Percentiles rank a stretch among this genome's conserved stretches.
phyloP scores from a whole-genome alignment of 352 stramenopile species.

The Elongisporangium prolatum region DNA sequence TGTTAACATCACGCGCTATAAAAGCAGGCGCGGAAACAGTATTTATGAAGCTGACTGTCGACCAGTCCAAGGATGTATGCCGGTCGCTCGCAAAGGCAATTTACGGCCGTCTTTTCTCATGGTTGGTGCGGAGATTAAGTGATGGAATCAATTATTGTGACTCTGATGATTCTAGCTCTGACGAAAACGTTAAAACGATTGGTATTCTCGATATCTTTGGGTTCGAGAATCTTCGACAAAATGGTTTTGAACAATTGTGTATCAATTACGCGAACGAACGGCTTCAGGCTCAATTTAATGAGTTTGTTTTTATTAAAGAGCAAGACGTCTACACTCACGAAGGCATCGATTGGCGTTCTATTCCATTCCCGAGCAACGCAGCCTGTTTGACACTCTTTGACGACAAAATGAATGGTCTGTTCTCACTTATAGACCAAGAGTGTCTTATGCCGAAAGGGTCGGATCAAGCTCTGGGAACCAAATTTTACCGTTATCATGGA shows the following conservation, averaged over 20 bases:
- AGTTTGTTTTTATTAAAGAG: slow-evolving; percentile 86
- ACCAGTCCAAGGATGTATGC: slow-evolving; percentile 84
- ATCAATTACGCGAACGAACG: slow-evolving; percentile 88
- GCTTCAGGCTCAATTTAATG: slow-evolving; percentile 85
- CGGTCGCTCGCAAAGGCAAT: slow-evolving; percentile 95
- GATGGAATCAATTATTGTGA: slow-evolving; percentile 78
- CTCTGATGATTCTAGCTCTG: slow-evolving; percentile 26
- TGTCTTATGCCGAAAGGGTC: slow-evolving; percentile 82
- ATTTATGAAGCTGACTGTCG: slow-evolving; percentile 62
- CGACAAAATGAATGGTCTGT: slow-evolving; percentile 72
- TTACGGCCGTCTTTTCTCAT: slow-evolving; percentile 95
- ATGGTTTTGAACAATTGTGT: slow-evolving; percentile 85
- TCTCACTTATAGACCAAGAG: slow-evolving; percentile 80
- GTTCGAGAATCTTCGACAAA: slow-evolving; percentile 79
- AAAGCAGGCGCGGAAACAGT: slow-evolving; percentile 90
- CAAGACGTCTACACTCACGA: slow-evolving; percentile 81
- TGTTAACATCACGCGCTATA: slow-evolving; percentile 90
- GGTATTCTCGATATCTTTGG: slow-evolving; percentile 89
- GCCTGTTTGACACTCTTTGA: slow-evolving; percentile 82
- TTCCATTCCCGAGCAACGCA: slow-evolving; percentile 75
- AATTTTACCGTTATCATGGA: slow-evolving; percentile 78
- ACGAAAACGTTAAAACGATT: slow-evolving; percentile 60
- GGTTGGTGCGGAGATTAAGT: slow-evolving; percentile 87
- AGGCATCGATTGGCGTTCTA: slow-evolving; percentile 82
- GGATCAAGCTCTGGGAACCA: slow-evolving; percentile 72